Evolutionary conservation across 805 yeast species (phyloP).

Genomic region (Monosporozyma aerobia): DNA sequence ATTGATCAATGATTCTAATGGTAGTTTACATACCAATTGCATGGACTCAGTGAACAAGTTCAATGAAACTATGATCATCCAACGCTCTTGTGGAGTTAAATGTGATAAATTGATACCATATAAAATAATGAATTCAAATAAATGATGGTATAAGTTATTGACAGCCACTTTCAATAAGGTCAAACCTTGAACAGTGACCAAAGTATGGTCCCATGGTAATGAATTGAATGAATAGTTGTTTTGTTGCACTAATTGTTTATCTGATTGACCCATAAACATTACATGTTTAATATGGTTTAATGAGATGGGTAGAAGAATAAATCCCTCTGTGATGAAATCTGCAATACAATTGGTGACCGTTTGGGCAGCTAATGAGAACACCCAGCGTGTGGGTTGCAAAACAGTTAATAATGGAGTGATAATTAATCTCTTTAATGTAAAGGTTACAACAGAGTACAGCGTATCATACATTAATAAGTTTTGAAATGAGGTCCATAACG

Average conservation of each 20-base stretch:
- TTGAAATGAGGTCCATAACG: neutral
- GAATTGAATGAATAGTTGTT: neutral
- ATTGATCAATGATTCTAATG: constrained; percentile 76
- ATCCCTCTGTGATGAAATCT: neutral
- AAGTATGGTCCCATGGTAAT: neutral
- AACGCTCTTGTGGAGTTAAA: neutral
- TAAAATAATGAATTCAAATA: neutral
- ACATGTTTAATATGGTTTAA: neutral
- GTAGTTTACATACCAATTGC: constrained; percentile 70
- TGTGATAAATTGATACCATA: neutral
- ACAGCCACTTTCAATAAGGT: neutral
- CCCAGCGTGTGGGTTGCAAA: neutral
- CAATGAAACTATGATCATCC: neutral
- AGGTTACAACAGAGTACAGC: neutral
- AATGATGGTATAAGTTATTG: neutral
- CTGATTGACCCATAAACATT: neutral
- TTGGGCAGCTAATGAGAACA: neutral
- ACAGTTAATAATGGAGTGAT: neutral
- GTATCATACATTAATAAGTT: neutral
- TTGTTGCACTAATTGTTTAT: neutral
- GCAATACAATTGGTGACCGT: neutral
- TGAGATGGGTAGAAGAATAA: neutral
- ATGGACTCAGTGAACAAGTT: constrained; percentile 11
- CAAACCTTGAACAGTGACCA: neutral
- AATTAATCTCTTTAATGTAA: neutral